Base-by-base conservation (phyloP, 2,329 filamentous ascomycete species). In the Thermothelomyces thermophilus region DNA sequence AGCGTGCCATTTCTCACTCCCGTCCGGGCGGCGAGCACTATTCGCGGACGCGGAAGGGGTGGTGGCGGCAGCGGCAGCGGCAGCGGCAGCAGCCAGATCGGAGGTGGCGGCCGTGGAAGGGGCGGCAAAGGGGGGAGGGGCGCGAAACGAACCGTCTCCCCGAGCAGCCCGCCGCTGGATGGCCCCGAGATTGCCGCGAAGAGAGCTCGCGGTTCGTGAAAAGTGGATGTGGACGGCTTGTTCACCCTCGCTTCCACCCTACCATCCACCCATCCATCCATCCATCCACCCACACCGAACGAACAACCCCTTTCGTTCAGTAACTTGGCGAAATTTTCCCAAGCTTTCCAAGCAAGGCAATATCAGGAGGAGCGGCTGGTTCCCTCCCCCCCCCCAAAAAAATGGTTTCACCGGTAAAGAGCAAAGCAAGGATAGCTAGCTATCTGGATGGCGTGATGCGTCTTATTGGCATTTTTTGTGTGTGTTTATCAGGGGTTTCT, bases 1-100 rank as follows among this genome's bases (percentile, higher is more conserved):
- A 44, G 33, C 33, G 53, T 37, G 16, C 53, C 46, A 8, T 58
- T 59, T 24, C 37, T 60, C 5, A 51, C 51, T 2, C 54, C 57
- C 5, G 56, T 54, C n/a, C 26, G 50, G 3, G 55, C 58, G 6
- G 51, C 50, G 10, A 54, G 55, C 17, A 44, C 44, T 5, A 48
- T 43, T 7, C 39, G 47, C 33, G 24, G 51, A 1, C 41, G 50
- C 8, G 41, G 44, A 2, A 45, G 52, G 19, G 46, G 41, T 1
- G 35, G 16, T 31, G 42, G 41, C 0, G 36, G 50, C 14, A 44
- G 28, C 24, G 40, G 46, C 33, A 49, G 46, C 7, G 41, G 49
- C 28, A 26, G 49, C 3, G 50, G 48, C 4, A 28, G 44, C 8
- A 24, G 45, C 4, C 39, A 48, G 9, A 31, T 50, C 22, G 7